Base-by-base conservation (phyloP, 495 filamentous ascomycete species). In the Neohortaea acidophila region DNA sequence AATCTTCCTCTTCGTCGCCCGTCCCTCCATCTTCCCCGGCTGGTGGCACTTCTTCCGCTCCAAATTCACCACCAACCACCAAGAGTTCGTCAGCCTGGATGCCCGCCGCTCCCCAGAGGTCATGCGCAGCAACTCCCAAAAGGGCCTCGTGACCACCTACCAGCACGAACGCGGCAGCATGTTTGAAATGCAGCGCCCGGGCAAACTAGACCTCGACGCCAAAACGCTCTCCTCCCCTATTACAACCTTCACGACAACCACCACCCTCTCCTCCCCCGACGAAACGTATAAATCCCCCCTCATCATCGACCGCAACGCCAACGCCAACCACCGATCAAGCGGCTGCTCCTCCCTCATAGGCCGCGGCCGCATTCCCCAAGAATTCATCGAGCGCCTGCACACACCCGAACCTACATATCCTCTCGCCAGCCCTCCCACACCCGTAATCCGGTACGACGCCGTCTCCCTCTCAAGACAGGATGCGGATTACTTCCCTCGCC, bases 11-110 rank as follows among this genome's bases (percentile, higher is more conserved):
- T 69, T 96, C 39, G 75, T 93, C 20, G 78, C 76, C 17, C 80
- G 87, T 21, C 72, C 67, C 45, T 77, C 76, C 17, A 91, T 96
- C 73, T 66, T 93, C 35, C 65, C 65, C 12, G 91, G 81, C 37
- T 97, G 89, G 89, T 43, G 67, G 25, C 75, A 87, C 9, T 53
- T 87, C 27, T 59, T 80, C 51, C 58, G 59, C 15, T 47, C 59
- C 15, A 48, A 53, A 41, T 63, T 69, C 39, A 45, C 38, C 41
- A 56, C 43, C 43, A 53, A 62, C 52, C 69, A 61, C 54, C 70
- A 62, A 34, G 89, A 96, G 50, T 96, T 92, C 48, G 84, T 92
- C 45, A 86, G 81, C 11, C 78, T 78, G 15, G 87, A 94, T 47
- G 85, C 84, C 18, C 70, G 72, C 41, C 58, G 67, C 33, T n/a